Conservation (phyloP, 805 yeast species). For the Yamadazyma takamatsuzukensis region DNA sequence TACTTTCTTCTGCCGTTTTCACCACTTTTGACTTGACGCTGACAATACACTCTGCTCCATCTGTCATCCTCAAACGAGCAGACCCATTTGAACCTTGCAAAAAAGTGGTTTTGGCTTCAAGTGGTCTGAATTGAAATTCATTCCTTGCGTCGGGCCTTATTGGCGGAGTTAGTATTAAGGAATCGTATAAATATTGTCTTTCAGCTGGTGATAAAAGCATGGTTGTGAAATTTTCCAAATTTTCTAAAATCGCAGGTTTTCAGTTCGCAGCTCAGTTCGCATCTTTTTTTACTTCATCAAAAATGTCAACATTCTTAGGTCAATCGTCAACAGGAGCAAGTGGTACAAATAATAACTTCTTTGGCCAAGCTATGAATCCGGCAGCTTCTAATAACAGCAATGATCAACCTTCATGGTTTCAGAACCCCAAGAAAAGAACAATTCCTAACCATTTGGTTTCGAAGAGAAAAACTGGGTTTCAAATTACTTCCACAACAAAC, state of each 20-base stretch:
- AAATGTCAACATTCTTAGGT: constrained; percentile 4
- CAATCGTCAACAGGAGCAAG: too few species aligned
- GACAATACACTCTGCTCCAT: constrained; percentile 91
- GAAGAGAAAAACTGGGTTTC: constrained; percentile 38
- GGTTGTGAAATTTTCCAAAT: constrained; percentile 2
- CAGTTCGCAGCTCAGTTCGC: constrained; percentile 1
- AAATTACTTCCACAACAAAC: constrained; percentile 22
- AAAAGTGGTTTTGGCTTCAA: constrained; percentile 77
- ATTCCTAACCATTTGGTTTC: constrained; percentile 42
- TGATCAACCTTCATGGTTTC: constrained; percentile 34
- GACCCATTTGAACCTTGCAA: constrained; percentile 91
- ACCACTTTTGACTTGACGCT: constrained; percentile 88
- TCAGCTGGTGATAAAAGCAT: constrained; percentile 78
- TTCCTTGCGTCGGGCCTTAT: constrained; percentile 85
- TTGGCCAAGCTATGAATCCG: constrained; percentile 11
- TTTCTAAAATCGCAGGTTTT: background rate
- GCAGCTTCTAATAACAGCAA: constrained; percentile 4
- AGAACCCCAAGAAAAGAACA: constrained; percentile 29
- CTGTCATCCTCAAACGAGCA: constrained; percentile 77
- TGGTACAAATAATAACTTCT: constrained; percentile 10
- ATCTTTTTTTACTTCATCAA: background rate
- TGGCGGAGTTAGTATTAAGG: constrained; percentile 56
- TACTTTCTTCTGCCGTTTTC: constrained; percentile 31
- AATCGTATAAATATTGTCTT: constrained; percentile 70
- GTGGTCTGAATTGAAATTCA: constrained; percentile 73